These are phyloP conservation scores for Syzygium malaccense DNA, from an alignment of 441 rosid genomes.

Conservation along the genomic window DNA sequence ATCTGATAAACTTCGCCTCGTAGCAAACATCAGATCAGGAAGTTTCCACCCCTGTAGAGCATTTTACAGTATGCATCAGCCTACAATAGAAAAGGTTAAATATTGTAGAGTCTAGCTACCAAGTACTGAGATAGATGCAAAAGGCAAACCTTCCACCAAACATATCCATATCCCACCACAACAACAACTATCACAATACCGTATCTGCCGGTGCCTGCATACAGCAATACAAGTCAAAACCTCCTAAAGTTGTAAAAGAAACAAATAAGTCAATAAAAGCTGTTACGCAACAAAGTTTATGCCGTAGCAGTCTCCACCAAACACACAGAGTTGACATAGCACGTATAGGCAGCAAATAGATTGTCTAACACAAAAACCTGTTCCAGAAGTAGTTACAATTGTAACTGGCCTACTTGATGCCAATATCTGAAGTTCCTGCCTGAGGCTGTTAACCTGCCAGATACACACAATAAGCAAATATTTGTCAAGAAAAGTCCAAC, in stretches of 20 bases:
- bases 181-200: slow-evolving; percentile 54
- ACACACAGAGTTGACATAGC: background rate
- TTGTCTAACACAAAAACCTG: slow-evolving; percentile 37
- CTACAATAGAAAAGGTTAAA: background rate
- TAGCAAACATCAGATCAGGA: slow-evolving; percentile 98
- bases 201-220: slow-evolving; percentile 67
- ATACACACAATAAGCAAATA: background rate
- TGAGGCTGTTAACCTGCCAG: slow-evolving; percentile 65
- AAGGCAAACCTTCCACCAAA: slow-evolving; percentile 90
- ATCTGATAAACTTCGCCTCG: slow-evolving; percentile 81
- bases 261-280: background rate
- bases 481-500: background rate
- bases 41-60: slow-evolving; percentile 82
- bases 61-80: background rate
- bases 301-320: background rate
- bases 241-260: background rate
- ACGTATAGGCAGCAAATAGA: background rate
- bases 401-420: slow-evolving; percentile 57
- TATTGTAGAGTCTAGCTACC: background rate
- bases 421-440: slow-evolving; percentile 57
- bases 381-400: slow-evolving; percentile 59
- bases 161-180: slow-evolving; percentile 83
- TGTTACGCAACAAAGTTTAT: background rate
- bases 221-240: background rate
- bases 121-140: background rate